phyloP scores from a whole-genome alignment of 306 rosid genomes.

The Vicia sativa region DNA sequence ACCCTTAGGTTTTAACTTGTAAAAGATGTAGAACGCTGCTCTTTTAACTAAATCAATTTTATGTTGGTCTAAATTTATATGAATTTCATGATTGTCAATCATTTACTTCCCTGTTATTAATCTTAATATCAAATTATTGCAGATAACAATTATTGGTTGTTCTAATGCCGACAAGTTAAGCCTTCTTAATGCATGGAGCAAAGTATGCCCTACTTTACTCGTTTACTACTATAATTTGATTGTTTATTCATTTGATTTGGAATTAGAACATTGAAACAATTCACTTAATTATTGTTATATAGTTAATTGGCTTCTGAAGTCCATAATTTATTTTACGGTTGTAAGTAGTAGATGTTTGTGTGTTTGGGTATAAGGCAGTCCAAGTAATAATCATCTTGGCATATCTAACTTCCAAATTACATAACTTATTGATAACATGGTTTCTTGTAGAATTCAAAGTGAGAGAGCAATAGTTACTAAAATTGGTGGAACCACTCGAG shows the following conservation, averaged over 20 bases:
- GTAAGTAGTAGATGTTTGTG: not conserved
- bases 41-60: not conserved
- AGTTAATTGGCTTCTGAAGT: conserved; percentile 28
- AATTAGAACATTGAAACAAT: conserved; percentile 29
- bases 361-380: not conserved
- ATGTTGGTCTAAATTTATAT: not conserved
- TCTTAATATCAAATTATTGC: conserved; percentile 44
- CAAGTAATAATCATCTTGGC: conserved; percentile 10
- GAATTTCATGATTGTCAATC: conserved; percentile 18
- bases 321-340: conserved; percentile 22
- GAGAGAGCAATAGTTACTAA: conserved; percentile 98
- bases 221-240: conserved; percentile 19
- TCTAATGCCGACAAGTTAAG: conserved; percentile 98
- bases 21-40: not conserved
- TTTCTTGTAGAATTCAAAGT: conserved; percentile 88
- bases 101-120: conserved; percentile 30
- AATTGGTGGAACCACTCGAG: conserved; percentile 97
- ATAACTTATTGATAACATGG: conserved; percentile 56
- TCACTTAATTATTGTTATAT: conserved; percentile 5
- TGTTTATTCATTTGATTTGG: conserved; percentile 24
- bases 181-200: conserved; percentile 99
- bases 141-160: conserved; percentile 95
- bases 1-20: not conserved
- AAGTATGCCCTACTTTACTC: conserved; percentile 58
- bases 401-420: conserved; percentile 25